Conservation (phyloP, 192 early-diverging fungal genomes). For the Rhizophagus prolifer region DNA sequence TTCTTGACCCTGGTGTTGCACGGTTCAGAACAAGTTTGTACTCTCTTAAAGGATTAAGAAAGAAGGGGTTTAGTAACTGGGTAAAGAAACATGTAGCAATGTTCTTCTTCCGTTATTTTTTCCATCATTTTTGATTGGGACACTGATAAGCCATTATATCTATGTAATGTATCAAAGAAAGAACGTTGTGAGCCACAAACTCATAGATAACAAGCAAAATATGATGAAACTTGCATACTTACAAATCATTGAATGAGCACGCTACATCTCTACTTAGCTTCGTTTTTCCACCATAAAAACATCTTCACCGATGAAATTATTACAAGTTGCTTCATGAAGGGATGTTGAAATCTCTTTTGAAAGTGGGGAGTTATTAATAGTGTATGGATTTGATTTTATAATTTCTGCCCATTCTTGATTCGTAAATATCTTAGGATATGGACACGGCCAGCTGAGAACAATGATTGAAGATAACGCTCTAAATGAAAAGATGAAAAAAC, state of each 20-base stretch:
- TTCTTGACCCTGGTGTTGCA: conserved; percentile 23
- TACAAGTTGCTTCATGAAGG: conserved; percentile 27
- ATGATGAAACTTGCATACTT: conserved; percentile 11
- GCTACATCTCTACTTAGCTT: conserved; percentile 24
- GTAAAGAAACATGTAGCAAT: conserved; percentile 33
- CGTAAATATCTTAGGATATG: conserved; percentile 27
- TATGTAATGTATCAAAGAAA: conserved; percentile 24
- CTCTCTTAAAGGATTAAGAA: neutral
- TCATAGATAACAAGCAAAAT: neutral
- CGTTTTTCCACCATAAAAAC: conserved; percentile 27
- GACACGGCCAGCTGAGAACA: conserved; percentile 28
- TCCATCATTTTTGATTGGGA: neutral
- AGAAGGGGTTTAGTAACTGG: conserved; percentile 25
- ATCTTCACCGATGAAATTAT: conserved; percentile 25
- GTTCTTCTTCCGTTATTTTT: conserved; percentile 35
- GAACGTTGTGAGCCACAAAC: conserved; percentile 9
- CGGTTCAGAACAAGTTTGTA: conserved; percentile 15
- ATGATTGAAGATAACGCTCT: conserved; percentile 34
- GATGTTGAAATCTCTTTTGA: conserved; percentile 27
- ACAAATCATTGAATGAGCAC: conserved; percentile 31
- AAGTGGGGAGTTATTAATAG: conserved; percentile 22
- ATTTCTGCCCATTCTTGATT: conserved; percentile 31
- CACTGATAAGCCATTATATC: conserved; percentile 25
- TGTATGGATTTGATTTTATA: conserved; percentile 29
- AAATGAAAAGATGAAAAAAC: conserved; percentile 30